Evolutionary conservation across 129 eudicot species (phyloP), one percentile per base, ranked within the genome.

Genomic region (Escallonia rubra): DNA sequence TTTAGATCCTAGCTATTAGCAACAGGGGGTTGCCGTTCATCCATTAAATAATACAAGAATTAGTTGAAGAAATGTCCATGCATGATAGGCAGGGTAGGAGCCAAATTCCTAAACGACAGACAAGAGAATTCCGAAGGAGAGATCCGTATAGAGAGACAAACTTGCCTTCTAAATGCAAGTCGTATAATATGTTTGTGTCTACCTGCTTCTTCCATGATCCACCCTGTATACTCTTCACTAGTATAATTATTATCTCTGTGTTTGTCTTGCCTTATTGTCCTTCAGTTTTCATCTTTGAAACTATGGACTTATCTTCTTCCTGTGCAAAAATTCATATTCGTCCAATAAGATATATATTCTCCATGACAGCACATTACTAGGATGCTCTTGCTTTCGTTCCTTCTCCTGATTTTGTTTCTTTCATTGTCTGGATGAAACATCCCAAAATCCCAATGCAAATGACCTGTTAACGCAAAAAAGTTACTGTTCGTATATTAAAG

Each of bases 121-220:
- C 8, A 40, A 14, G 43, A 58, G 72, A 57, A 73, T 48, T 66
- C 51, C 65, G 57, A 56, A 73, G 64, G 77, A 64, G 62, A 56
- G 62, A 65, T 64, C 65, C 72, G 39, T 57, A 49, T 2, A 57
- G 64, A 65, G 53, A 73, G 78, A 73, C 78, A 73, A 65, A 41
- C 6, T 34, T 41, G 60, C 63, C 71, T 52, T 73, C 52, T 64
- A 16, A 10, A 3, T 6, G 5, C 10, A 47, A 47, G 51, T 47
- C 6, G 10, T 47, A 5, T 5, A 47, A 47, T 10, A 47, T 47
- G 10, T 6, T 47, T 47, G 51, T 47, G 51, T 10, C 51, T 10
- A 47, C 10, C 55, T 50, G 34, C 34, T 23, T 23, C 34, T 23
- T 23, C 34, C 34, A 23, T 23, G 55, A 50, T 50, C 55, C 55